Evolutionary conservation across 371 early-diverging fungal species (phyloP).

Genomic region (Mucor mucedo): DNA sequence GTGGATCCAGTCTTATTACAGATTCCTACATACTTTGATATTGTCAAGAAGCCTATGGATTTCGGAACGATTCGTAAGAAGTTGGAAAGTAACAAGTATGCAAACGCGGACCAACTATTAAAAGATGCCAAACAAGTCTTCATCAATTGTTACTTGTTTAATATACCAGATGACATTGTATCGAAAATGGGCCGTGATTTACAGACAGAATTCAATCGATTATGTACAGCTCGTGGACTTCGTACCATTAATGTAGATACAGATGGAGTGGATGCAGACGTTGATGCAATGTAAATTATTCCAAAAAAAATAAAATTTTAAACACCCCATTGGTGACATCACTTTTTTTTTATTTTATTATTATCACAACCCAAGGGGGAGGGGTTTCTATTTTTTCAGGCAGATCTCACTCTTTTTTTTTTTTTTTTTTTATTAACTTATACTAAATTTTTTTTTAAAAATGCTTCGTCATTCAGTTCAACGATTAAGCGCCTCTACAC

Average conservation of each 20-base stretch:
- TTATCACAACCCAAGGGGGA: not conserved
- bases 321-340: too few relatives aligned
- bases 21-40: constrained; percentile 79
- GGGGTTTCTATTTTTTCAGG: not conserved
- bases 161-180: constrained; percentile 77
- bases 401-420: not conserved
- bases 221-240: constrained; percentile 49
- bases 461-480: constrained; percentile 38
- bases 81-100: constrained; percentile 32
- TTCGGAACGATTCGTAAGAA: constrained; percentile 40
- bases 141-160: constrained; percentile 85
- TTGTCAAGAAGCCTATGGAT: constrained; percentile 72
- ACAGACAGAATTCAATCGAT: constrained; percentile 61
- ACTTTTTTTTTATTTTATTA: too few relatives aligned
- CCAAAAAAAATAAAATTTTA: too few relatives aligned
- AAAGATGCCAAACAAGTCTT: constrained; percentile 56
- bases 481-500: constrained; percentile 13
- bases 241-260: constrained; percentile 22
- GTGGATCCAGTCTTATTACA: constrained; percentile 49
- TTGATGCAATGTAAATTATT: not conserved
- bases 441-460: not conserved
- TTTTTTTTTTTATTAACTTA: not conserved
- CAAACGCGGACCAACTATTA: constrained; percentile 21
- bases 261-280: constrained; percentile 3
- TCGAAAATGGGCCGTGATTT: constrained; percentile 64